Percentiles rank a stretch among this genome's conserved stretches.
phyloP scores from a whole-genome alignment of 176 grass and related monocot species.

The Eleusine coracana region DNA sequence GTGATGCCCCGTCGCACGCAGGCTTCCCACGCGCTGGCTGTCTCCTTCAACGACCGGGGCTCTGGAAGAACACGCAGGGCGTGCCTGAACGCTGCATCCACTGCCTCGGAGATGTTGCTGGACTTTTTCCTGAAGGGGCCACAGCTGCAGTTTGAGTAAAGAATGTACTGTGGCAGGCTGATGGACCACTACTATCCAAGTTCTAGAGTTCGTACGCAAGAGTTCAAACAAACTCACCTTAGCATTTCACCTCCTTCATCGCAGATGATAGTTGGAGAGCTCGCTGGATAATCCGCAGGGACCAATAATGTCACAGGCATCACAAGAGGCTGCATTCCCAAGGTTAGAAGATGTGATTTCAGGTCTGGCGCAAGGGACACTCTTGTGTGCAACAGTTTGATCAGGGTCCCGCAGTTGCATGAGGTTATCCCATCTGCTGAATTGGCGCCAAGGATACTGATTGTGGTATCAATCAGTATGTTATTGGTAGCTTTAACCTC shows the following conservation, averaged over 20 bases:
- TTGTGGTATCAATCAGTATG: conserved; percentile 27
- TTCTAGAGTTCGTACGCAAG: background rate
- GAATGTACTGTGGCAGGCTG: no score
- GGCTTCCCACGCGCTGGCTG: background rate
- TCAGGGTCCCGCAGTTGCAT: background rate
- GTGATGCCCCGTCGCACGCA: background rate
- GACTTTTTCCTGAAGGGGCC: background rate
- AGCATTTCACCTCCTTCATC: background rate
- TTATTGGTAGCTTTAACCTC: conserved; percentile 34
- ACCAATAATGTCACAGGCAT: background rate
- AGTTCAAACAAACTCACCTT: background rate
- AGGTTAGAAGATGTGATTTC: background rate
- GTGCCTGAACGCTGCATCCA: background rate
- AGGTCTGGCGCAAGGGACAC: background rate
- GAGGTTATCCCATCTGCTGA: background rate
- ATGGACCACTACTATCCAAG: background rate
- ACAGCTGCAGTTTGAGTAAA: background rate
- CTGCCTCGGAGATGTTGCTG: background rate
- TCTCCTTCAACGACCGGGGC: background rate
- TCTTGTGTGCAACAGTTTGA: conserved; percentile 22
- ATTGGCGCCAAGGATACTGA: conserved; percentile 4
- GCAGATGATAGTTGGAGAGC: conserved; percentile 23
- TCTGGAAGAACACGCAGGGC: background rate
- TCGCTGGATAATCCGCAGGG: conserved; percentile 32
- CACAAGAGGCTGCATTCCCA: background rate